Conservation (phyloP, 306 rosid genomes). For the Trifolium subterraneum region DNA sequence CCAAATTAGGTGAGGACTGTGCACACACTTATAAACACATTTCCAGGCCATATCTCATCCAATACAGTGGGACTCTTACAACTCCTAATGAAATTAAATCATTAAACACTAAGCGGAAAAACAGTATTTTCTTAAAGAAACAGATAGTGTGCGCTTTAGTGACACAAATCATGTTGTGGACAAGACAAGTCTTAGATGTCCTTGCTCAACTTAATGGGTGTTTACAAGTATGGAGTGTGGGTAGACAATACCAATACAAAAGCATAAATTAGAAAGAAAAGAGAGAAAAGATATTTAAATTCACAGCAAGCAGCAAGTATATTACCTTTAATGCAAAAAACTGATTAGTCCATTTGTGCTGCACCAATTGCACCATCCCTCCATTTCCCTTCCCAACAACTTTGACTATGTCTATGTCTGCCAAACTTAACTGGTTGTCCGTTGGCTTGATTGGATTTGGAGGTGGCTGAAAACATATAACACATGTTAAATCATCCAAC, state of each 20-base stretch:
- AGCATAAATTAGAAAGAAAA: constrained; percentile 2
- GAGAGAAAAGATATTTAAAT: constrained; percentile 14
- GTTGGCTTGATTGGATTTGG: constrained; percentile 89
- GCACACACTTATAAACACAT: too few species aligned
- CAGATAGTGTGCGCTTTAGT: not conserved
- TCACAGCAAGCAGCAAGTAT: constrained; percentile 12
- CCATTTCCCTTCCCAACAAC: constrained; percentile 97
- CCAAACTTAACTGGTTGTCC: constrained; percentile 81
- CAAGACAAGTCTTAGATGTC: constrained; percentile 7
- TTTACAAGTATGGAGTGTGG: constrained; percentile 16
- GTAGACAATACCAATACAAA: constrained; percentile 11
- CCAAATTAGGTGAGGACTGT: too few species aligned
- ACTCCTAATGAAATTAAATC: constrained; percentile 20
- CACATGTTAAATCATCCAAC: constrained; percentile 37
- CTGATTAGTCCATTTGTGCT: constrained; percentile 97
- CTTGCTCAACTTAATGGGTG: constrained; percentile 26
- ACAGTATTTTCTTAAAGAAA: constrained; percentile 25
- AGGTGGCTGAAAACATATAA: constrained; percentile 70
- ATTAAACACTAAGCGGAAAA: not conserved
- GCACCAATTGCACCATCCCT: constrained; percentile 93
- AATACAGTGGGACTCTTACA: too few species aligned
- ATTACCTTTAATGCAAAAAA: constrained; percentile 97
- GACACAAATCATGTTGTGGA: constrained; percentile 21
- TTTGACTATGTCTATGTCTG: constrained; percentile 75
- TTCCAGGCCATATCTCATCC: too few species aligned